These are phyloP conservation scores for Nothomitra cinnamomea DNA, from an alignment of 2,329 filamentous ascomycete species.

Conservation along the genomic window DNA sequence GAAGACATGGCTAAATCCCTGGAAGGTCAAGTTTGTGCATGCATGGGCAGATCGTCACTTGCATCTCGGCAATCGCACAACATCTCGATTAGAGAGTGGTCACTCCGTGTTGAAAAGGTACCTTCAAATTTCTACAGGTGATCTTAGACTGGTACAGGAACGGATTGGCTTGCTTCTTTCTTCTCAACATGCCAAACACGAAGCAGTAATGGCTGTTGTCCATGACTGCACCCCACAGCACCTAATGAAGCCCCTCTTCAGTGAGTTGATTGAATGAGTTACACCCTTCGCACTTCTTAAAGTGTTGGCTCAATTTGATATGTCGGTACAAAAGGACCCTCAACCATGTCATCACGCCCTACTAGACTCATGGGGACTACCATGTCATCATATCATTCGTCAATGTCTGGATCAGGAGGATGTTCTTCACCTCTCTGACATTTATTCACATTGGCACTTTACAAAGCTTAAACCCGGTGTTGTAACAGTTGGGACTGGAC, in stretches of 20 bases:
- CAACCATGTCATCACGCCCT: background rate
- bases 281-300: background rate
- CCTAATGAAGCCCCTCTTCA: background rate
- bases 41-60: background rate
- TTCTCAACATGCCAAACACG: background rate
- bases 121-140: no score
- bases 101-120: background rate
- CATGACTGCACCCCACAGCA: background rate
- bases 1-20: background rate
- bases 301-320: background rate
- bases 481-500: background rate
- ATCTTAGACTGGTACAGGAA: background rate
- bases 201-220: background rate
- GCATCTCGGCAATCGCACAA: background rate
- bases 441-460: background rate
- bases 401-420: background rate
- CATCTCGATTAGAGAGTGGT: background rate
- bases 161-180: background rate
- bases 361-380: background rate
- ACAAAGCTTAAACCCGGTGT: background rate
- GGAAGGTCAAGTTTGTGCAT: background rate
- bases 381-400: background rate
- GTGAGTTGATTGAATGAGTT: background rate
- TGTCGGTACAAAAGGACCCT: background rate
- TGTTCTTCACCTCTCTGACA: background rate